Conservation (phyloP, 257 asterid genomes). For the Catharanthus roseus region DNA sequence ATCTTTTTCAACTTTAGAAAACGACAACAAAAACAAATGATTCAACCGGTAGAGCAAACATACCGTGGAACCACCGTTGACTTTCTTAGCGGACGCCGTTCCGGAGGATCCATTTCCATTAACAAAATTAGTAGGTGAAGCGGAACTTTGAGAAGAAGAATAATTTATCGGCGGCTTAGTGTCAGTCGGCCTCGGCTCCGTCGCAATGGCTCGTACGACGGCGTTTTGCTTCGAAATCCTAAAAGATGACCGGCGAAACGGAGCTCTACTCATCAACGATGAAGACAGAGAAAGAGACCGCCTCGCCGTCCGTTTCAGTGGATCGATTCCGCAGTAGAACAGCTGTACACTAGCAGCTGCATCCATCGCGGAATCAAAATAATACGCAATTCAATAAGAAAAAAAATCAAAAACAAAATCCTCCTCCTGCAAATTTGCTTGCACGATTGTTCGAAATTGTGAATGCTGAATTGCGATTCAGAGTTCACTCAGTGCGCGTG, state of each 20-base stretch:
- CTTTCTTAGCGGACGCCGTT: constrained; percentile 36
- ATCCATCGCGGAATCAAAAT: constrained; percentile 59
- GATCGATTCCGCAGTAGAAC: constrained; percentile 66
- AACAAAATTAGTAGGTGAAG: constrained; percentile 26
- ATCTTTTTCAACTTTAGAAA: constrained; percentile 12
- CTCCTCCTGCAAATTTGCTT: background rate
- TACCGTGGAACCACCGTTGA: constrained; percentile 72
- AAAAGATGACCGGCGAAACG: constrained; percentile 22
- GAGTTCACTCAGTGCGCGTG: background rate
- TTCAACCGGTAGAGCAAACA: constrained; percentile 10
- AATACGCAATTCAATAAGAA: background rate
- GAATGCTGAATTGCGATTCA: background rate
- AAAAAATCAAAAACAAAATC: background rate
- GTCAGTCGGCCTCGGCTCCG: constrained; percentile 72
- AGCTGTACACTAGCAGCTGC: constrained; percentile 67
- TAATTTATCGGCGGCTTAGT: constrained; percentile 14
- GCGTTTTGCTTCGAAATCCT: constrained; percentile 33
- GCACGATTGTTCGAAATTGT: background rate
- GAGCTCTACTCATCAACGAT: background rate
- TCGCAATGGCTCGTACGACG: constrained; percentile 66
- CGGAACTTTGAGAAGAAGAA: constrained; percentile 13
- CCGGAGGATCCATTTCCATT: constrained; percentile 47
- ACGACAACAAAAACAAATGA: background rate
- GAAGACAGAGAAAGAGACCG: constrained; percentile 3
- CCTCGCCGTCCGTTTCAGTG: constrained; percentile 34